Conservation (phyloP, 1,284 basidiomycete genomes). For the Ceratobasidium sp. region DNA sequence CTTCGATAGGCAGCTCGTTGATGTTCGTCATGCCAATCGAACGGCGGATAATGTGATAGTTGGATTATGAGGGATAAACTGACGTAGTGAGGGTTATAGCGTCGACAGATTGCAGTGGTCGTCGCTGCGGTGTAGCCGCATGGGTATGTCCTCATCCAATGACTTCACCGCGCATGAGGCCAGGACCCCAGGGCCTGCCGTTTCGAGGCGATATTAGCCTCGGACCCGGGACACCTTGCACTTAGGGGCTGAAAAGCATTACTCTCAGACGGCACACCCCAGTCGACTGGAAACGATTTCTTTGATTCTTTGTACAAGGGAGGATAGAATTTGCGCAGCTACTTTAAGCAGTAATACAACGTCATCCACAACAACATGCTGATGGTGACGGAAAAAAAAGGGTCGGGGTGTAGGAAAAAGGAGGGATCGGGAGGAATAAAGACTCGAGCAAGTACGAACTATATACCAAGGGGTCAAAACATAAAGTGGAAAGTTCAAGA, state of each 20-base stretch:
- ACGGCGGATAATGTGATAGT: conserved; percentile 27
- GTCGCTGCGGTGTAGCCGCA: neutral
- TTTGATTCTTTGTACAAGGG: conserved; percentile 37
- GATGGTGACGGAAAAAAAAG: neutral
- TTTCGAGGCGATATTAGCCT: conserved; percentile 26
- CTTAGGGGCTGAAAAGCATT: neutral
- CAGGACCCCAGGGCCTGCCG: conserved; percentile 31
- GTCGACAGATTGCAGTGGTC: neutral
- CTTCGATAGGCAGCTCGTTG: conserved; percentile 57
- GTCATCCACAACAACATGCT: conserved; percentile 16
- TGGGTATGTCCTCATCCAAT: neutral
- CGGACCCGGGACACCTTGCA: neutral
- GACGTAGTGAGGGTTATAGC: neutral
- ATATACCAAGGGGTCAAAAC: neutral
- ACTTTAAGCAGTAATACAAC: conserved; percentile 28
- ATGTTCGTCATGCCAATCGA: conserved; percentile 21
- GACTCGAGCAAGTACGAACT: conserved; percentile 1
- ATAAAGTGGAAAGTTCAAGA: neutral
- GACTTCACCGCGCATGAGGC: conserved; percentile 33
- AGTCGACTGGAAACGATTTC: neutral
- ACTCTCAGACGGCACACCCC: neutral
- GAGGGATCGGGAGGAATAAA: neutral
- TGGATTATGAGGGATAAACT: neutral
- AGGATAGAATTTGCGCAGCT: conserved; percentile 3
- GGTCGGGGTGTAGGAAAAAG: neutral